Base-by-base conservation (phyloP, 345 rosid genomes). In the Microcos paniculata region DNA sequence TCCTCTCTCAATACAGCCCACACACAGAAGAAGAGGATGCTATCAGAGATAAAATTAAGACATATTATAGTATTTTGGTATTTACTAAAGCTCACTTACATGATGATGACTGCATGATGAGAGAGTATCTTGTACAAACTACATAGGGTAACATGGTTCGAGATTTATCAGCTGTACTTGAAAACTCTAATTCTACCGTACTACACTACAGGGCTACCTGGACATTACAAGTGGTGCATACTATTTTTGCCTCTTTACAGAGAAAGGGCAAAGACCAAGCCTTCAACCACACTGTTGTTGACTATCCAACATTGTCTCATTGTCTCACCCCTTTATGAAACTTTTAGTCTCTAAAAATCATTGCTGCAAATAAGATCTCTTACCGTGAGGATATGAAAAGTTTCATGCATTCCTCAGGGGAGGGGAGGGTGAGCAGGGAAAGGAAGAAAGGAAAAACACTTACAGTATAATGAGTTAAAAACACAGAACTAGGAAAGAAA, bases 311-410 rank as follows among this genome's bases (percentile, higher is more conserved):
- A 64, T 55, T 24, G 18, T 31, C n/a, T 42, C 11, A 64, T 55
- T 24, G 18, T 24, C n/a, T 56, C 64, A 69, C 52, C 59, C 51
- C 57, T 74, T 79, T 49, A 69, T 30, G 21, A 16, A 71, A 62
- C 26, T 38, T 49, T 13, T 28, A 62, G 62, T 23, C 61, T 61
- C 73, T 52, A 49, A 42, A 66, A 42, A 69, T 61, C 30, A 67
- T 26, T 76, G 76, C 78, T 62, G 16, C 86, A 69, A 72, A 24
- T 49, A 63, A 76, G 35, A 62, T 57, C 24, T 42, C 55, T 15
- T 49, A 6, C 8, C 62, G 26, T 40, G 26, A 77, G 35, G 51
- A 26, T 57, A 57, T 57, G 62, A 4, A 57, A 57, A 4, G 21
- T 26, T 57, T 30, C 8, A 38, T 14, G 70, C 1, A 23, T 8